Evolutionary conservation across 768 basidiomycete species (phyloP).

Genomic region (Fomitopsis serialis): DNA sequence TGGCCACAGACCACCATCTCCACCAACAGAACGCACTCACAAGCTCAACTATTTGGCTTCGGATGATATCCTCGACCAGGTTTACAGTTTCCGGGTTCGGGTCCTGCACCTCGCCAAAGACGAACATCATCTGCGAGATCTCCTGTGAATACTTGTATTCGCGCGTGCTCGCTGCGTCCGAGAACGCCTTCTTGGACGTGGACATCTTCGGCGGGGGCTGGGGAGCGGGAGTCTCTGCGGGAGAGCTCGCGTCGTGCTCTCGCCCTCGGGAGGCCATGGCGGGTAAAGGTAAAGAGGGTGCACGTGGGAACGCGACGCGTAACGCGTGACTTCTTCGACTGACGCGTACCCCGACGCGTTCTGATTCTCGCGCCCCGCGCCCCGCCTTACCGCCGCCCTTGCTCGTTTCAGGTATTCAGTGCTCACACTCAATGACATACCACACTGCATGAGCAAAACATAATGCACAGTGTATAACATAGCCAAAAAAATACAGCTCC

Average conservation of each 20-base stretch:
- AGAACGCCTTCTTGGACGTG: conserved; percentile 9
- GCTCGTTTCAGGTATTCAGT: not conserved
- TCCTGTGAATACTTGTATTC: conserved; percentile 91
- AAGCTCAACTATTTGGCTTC: conserved; percentile 86
- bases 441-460: not conserved
- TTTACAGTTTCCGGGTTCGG: conserved; percentile 84
- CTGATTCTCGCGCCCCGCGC: no score
- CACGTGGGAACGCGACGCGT: not conserved
- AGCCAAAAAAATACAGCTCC: not conserved
- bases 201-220: conserved; percentile 12
- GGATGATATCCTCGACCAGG: conserved; percentile 92
- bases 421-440: not conserved
- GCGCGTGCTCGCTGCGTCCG: conserved; percentile 18
- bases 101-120: conserved; percentile 93
- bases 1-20: not conserved
- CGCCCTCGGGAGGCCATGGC: not conserved
- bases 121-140: conserved; percentile 98
- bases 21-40: conserved; percentile 31
- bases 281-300: not conserved
- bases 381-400: no score
- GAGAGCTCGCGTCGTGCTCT: not conserved
- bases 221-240: not conserved
- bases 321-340: not conserved
- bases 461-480: not conserved
- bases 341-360: no score